Base-by-base conservation (phyloP, 2,329 filamentous ascomycete species). In the Ilyonectria destructans region DNA sequence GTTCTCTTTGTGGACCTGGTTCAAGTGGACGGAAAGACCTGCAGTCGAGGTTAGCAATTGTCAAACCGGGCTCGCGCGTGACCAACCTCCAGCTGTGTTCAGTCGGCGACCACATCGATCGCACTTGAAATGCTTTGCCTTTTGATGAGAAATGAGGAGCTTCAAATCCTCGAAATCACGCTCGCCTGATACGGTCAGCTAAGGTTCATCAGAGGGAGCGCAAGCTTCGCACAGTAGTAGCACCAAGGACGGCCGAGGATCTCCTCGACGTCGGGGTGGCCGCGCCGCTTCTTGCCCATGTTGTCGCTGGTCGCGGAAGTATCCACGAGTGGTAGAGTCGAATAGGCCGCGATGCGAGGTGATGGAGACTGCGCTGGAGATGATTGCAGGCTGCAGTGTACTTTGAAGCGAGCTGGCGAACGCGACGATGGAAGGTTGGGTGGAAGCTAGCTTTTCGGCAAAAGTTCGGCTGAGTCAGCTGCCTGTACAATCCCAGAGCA, bases 121-220 rank as follows among this genome's bases (percentile, higher is more conserved):
- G 84, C 96, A 99, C 83, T 97, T 98, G 87, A 97, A 98, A 82
- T 99, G 96, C 83, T 98, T 98, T n/a, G 96, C 95, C 81, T 98
- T 98, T 79, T 98, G 96, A 82, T 99, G 96, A 65, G 93, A 95
- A 75, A 97, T 97, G 71, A 99, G 90, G 75, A 98, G 95, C 86
- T 97, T 98, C 54, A 97, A 82, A 81, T 99, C 96, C 81, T 98
- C 95, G 80, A 98, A 99, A 83, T 98, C 96, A 84, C 96, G 93
- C 83, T 99, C 96, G 83, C 89, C 89, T 91, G 62, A 3, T 19
- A 48, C 65, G 19, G 40, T 71, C 76, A 77, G 80, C 77, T 65
- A 78, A 69, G 19, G 56, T 6, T 19, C n/a, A 26, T 31, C 17
- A 58, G 51, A 58, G 59, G 15, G 51, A 65, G 69, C 58, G 61